Percentiles rank a stretch among this genome's conserved stretches.
Evolutionary conservation across 2,329 filamentous ascomycete species (phyloP).

Genomic region (Emergomyces orientalis): DNA sequence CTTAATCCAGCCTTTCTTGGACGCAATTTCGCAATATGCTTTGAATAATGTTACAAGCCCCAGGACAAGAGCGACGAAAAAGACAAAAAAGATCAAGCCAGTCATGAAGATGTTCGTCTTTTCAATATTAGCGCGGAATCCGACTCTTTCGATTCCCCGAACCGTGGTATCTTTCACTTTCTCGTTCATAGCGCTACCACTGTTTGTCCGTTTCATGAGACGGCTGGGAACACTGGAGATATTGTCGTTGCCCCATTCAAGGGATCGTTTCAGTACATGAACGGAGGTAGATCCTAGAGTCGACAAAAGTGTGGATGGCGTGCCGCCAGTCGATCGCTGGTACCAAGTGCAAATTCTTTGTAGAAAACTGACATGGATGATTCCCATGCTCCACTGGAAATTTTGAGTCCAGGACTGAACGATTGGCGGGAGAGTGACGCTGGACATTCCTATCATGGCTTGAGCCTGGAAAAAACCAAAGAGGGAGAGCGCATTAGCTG

Average conservation of each 20-base stretch:
- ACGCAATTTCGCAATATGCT: slow-evolving; percentile 64
- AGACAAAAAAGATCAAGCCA: slow-evolving; percentile 75
- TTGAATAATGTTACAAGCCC: slow-evolving; percentile 71
- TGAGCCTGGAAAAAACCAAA: slow-evolving; percentile 93
- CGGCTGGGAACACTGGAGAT: slow-evolving; percentile 27
- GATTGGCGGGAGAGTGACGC: slow-evolving; percentile 73
- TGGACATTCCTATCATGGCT: slow-evolving; percentile 78
- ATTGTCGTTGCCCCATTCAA: slow-evolving; percentile 30
- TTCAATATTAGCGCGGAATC: slow-evolving; percentile 77
- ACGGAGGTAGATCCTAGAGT: slow-evolving; percentile 67
- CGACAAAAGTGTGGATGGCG: slow-evolving; percentile 67
- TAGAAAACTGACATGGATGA: slow-evolving; percentile 79
- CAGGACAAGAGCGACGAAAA: slow-evolving; percentile 69
- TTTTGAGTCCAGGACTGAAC: slow-evolving; percentile 93
- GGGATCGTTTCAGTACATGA: slow-evolving; percentile 64
- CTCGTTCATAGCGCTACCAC: slow-evolving; percentile 44
- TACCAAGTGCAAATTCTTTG: slow-evolving; percentile 92
- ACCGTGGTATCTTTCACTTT: slow-evolving; percentile 45
- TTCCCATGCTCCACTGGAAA: slow-evolving; percentile 97
- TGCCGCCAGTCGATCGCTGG: slow-evolving; percentile 83
- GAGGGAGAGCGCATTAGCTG: slow-evolving; percentile 85
- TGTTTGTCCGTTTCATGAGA: slow-evolving; percentile 47
- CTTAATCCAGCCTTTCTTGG: slow-evolving; percentile 68
- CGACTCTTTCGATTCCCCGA: slow-evolving; percentile 78
- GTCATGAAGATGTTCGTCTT: slow-evolving; percentile 90